Evolutionary conservation across 352 stramenopile species (phyloP).

Genomic region (Aphanomyces euteiches): DNA sequence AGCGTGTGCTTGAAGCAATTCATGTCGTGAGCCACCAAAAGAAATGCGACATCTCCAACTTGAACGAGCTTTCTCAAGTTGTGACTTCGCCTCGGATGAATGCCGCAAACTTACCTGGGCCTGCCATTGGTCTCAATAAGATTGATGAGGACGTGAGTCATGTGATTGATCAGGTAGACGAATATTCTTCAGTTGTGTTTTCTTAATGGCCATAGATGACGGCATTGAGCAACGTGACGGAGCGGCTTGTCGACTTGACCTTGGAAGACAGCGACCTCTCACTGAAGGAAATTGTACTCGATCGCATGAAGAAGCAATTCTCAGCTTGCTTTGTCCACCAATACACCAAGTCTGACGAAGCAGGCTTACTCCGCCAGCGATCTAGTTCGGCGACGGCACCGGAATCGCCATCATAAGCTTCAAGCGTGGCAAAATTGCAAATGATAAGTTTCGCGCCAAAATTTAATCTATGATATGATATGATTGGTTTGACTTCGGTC

Average conservation of each 20-base stretch:
- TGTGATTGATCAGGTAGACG: constrained; percentile 56
- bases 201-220: constrained; percentile 39
- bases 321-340: constrained; percentile 58
- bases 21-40: constrained; percentile 42
- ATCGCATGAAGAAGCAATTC: constrained; percentile 60
- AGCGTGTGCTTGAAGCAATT: constrained; percentile 64
- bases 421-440: not conserved
- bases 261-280: constrained; percentile 72
- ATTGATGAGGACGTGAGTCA: constrained; percentile 64
- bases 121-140: constrained; percentile 42
- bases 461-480: not conserved
- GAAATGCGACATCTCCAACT: constrained; percentile 27
- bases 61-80: constrained; percentile 42
- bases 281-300: constrained; percentile 65
- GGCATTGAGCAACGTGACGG: constrained; percentile 53
- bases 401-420: constrained; percentile 17
- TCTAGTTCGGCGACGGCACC: constrained; percentile 2
- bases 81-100: constrained; percentile 39
- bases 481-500: not conserved
- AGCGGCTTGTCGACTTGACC: constrained; percentile 68
- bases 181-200: constrained; percentile 7
- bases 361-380: constrained; percentile 24
- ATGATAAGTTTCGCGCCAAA: not conserved
- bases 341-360: constrained; percentile 30
- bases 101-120: constrained; percentile 37